Conservation (phyloP, 305 asterid genomes). For the Petunia hybrid region DNA sequence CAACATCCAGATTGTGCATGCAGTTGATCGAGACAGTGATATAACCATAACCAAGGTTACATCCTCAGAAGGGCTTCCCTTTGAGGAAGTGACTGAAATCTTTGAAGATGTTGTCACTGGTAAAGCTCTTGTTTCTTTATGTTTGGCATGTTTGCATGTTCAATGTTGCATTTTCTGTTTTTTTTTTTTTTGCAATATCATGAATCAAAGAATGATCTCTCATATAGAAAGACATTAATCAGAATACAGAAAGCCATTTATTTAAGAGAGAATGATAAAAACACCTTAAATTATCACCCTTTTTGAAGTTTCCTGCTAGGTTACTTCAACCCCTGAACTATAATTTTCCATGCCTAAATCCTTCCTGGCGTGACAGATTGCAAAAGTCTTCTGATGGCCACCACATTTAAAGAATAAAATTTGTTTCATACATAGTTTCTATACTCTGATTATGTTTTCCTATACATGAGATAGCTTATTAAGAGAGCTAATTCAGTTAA, state of each 20-base stretch:
- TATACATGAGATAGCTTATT: background rate
- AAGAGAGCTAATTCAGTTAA: constrained; percentile 5
- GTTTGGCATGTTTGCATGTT: background rate
- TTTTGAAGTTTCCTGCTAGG: too few species aligned
- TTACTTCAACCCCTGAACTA: too few species aligned
- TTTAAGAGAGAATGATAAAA: too few species aligned
- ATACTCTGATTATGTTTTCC: background rate
- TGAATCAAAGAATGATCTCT: too few species aligned
- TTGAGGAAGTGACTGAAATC: constrained; percentile 41
- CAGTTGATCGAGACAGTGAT: constrained; percentile 33
- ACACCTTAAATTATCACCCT: too few species aligned
- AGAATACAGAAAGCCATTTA: too few species aligned
- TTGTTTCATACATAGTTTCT: background rate
- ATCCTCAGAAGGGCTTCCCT: constrained; percentile 35
- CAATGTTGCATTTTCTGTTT: background rate
- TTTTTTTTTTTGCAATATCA: background rate
- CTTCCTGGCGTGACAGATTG: too few species aligned
- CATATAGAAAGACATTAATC: too few species aligned
- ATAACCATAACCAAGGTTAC: constrained; percentile 29
- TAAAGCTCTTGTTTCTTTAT: constrained; percentile 36
- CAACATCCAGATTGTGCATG: constrained; percentile 30
- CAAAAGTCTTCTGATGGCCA: too few species aligned
- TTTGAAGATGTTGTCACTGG: constrained; percentile 43
- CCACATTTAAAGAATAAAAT: too few species aligned
- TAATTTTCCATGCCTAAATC: too few species aligned